Percentiles rank a stretch among this genome's conserved stretches.
Conservation (phyloP, 495 filamentous ascomycete genomes). For the Tuber umbilicatum region DNA sequence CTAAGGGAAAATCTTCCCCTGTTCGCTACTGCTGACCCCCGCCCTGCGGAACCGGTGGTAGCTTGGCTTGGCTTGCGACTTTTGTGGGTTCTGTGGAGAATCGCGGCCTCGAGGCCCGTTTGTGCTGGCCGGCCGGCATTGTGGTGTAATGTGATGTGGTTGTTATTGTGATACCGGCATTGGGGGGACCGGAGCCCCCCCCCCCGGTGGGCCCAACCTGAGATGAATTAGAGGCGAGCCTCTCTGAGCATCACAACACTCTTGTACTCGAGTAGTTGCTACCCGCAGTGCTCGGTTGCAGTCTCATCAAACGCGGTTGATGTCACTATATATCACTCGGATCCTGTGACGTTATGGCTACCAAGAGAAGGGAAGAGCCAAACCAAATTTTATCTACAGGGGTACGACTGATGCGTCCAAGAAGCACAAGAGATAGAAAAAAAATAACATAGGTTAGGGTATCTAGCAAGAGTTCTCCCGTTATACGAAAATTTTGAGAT, state of each 20-base stretch:
- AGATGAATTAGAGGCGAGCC: background rate
- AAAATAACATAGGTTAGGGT: background rate
- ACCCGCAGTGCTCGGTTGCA: background rate
- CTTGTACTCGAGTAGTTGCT: too few relatives aligned
- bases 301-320: background rate
- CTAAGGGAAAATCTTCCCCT: too few relatives aligned
- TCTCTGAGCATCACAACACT: background rate
- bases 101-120: background rate
- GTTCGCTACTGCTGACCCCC: background rate
- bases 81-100: background rate
- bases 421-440: background rate
- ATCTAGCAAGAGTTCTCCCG: background rate
- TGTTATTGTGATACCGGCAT: background rate
- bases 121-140: too few relatives aligned
- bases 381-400: background rate
- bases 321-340: slow-evolving; percentile 1
- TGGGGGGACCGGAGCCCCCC: background rate
- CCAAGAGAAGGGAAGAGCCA: background rate
- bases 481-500: background rate
- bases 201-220: background rate
- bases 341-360: background rate
- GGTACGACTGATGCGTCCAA: background rate
- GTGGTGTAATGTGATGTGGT: background rate
- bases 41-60: background rate
- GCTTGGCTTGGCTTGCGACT: background rate